A percentile compares a stretch with the other conserved stretches of the same genome.
Conservation (phyloP, 2,329 filamentous ascomycete genomes). For the Neonectria magnoliae region DNA sequence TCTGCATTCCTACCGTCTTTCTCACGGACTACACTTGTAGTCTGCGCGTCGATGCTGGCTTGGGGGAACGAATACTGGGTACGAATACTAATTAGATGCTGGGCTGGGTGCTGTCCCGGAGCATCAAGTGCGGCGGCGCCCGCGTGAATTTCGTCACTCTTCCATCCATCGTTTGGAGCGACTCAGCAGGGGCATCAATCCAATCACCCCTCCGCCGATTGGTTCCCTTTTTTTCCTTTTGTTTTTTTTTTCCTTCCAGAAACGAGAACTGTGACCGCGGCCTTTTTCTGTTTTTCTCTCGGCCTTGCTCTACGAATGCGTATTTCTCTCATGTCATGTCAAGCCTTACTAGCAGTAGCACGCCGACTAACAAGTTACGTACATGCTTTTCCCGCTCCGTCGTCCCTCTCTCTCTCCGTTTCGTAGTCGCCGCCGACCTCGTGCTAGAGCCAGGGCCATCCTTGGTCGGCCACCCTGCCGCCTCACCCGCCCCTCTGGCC, state of each 20-base stretch:
- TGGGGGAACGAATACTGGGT: background rate
- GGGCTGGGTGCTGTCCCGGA: background rate
- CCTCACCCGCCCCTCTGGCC: slow-evolving; percentile 39
- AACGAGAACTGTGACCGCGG: slow-evolving; percentile 11
- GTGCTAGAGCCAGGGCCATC: background rate
- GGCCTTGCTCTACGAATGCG: background rate
- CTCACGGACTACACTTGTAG: slow-evolving; percentile 7
- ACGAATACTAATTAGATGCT: background rate
- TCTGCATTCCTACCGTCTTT: slow-evolving; percentile 21
- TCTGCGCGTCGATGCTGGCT: background rate
- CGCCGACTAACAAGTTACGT: slow-evolving; percentile 8
- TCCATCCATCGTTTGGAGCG: background rate
- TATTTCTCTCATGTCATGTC: slow-evolving; percentile 15
- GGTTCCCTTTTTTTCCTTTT: slow-evolving; percentile 16
- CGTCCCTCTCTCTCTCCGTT: background rate
- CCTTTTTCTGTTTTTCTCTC: slow-evolving; percentile 9
- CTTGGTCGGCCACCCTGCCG: slow-evolving; percentile 28
- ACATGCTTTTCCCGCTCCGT: slow-evolving; percentile 5
- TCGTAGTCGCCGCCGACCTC: slow-evolving; percentile 13
- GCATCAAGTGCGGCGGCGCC: background rate
- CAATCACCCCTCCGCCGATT: slow-evolving; percentile 20
- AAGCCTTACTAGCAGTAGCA: slow-evolving; percentile 7
- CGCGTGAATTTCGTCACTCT: slow-evolving; percentile 12
- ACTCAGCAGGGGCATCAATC: slow-evolving; percentile 24
- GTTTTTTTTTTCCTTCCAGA: no score